Conservation (phyloP, 1,284 basidiomycete genomes). For the Tylopilus sp. region DNA sequence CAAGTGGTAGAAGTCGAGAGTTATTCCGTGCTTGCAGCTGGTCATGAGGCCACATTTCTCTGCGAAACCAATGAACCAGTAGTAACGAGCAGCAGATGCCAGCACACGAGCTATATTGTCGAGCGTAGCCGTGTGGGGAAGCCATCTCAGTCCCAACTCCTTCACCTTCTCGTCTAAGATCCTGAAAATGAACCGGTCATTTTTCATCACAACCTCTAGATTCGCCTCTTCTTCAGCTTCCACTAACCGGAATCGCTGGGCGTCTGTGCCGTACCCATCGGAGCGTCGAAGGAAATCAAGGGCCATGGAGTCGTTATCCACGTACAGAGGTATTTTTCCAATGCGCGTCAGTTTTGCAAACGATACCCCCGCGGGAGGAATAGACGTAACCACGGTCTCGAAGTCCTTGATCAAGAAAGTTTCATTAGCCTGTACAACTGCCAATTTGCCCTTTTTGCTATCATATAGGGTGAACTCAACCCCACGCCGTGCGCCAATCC, state of each 20-base stretch:
- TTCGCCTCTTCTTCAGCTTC: background rate
- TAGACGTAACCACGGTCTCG: background rate
- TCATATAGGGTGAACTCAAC: background rate
- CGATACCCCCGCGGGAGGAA: background rate
- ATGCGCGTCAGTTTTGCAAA: background rate
- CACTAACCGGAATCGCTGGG: background rate
- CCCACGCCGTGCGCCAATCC: slow-evolving; percentile 3
- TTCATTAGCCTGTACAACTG: background rate
- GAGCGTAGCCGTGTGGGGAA: background rate
- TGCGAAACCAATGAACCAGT: slow-evolving; percentile 1
- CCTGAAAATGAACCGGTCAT: background rate
- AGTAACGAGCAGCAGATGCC: background rate
- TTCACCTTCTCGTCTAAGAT: background rate
- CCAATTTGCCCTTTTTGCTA: background rate
- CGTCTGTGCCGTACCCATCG: background rate
- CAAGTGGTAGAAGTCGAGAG: background rate
- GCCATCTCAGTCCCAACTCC: background rate
- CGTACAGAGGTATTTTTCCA: background rate
- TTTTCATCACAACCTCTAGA: background rate
- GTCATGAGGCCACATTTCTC: background rate
- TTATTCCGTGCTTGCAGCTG: background rate
- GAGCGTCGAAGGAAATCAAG: background rate
- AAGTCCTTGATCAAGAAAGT: background rate
- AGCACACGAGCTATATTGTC: background rate
- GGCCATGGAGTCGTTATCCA: background rate